Evolutionary conservation across 176 grass and related monocot genomes (phyloP), one percentile per base, ranked within the genome.

Genomic region (Musa beccarii): DNA sequence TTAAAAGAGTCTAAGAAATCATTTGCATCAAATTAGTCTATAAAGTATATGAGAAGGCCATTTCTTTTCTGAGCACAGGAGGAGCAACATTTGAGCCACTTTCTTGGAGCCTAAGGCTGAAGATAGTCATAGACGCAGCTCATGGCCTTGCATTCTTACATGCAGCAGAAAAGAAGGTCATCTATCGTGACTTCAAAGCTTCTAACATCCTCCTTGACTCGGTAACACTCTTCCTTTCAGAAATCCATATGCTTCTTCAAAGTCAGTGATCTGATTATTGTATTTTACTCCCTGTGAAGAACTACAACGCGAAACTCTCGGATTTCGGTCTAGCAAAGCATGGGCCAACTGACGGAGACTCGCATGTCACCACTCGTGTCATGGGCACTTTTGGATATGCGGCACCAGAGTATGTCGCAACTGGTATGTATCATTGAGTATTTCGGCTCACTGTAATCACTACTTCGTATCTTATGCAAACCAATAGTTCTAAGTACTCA

Each of bases 141-240:
- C 81, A 84, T 12, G 90, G 90, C 19, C 87, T 92, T 22, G 79
- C 87, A 55, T 92, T 92, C 76, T 55, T 92, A 11, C 90, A 92
- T 78, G 73, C 87, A 12, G 85, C 90, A 53, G 90, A 92, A 66
- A 89, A 83, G 71, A 43, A 43, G 34, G 79, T 73, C 62, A 80
- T 80, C 53, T 80, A 80, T 21, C 59, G 59, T 14, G 79, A 80
- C 79, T 23, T 80, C 9, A 80, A 80, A 80, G 73, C 79, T 64
- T 8, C 79, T 15, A 80, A 73, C 69, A 73, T 80, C 50, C 50
- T 80, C n/a, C 53, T 80, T 7, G 69, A 80, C 50, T 43, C 34
- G 34, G 34, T 43, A 43, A 43, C 34, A 6, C 34, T 43, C 34
- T 43, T 6, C 34, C 34, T 43, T 43, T 43, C 34, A 43, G 34